Evolutionary conservation across 257 asterid genomes (phyloP), one percentile per base, ranked within the genome.

Genomic region (Nicotiana benthamiana): DNA sequence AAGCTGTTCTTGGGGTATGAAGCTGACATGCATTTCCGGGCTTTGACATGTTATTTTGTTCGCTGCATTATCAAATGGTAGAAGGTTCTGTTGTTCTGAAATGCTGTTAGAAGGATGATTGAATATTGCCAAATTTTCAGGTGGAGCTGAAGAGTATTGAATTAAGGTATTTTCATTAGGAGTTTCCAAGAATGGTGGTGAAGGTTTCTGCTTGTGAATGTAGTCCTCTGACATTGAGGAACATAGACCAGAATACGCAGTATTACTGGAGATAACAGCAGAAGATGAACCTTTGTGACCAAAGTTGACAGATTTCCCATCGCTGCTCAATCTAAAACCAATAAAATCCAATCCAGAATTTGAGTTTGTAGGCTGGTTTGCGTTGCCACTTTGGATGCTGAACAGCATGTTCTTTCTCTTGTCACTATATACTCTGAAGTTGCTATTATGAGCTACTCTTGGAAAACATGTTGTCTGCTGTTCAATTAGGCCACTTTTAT

Each of bases 311-410:
- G 87, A 84, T 75, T 82, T 91, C 30, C 92, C 91, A 79, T 86
- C 88, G 32, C 79, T 83, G 20, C 90, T 65, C 36, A 91, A 57
- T 80, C 91, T 88, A 57, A 87, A 87, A 15, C 97, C 97, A 9
- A 89, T 84, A 53, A 88, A 93, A 13, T 59, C 85, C 30, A 82
- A 27, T 32, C 63, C 26, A 18, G 28, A 48, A 27, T 79, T 40
- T 7, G 62, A 52, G 17, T 24, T 20, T 18, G 63, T 36, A 7
- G 84, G 51, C 24, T 18, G 59, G 48, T 70, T 22, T 26, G 20
- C 30, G 12, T 43, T 61, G 61, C 75, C 75, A 57, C 76, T 65
- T 30, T 26, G 81, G 46, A 84, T 26, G 18, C 78, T 53, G 34
- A 83, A 52, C 61, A 85, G 87, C 83, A 86, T 57, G 88, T 85